Evolutionary conservation across 192 early-diverging fungal species (phyloP).

Genomic region (Jimgerdemannia flammicorona): DNA sequence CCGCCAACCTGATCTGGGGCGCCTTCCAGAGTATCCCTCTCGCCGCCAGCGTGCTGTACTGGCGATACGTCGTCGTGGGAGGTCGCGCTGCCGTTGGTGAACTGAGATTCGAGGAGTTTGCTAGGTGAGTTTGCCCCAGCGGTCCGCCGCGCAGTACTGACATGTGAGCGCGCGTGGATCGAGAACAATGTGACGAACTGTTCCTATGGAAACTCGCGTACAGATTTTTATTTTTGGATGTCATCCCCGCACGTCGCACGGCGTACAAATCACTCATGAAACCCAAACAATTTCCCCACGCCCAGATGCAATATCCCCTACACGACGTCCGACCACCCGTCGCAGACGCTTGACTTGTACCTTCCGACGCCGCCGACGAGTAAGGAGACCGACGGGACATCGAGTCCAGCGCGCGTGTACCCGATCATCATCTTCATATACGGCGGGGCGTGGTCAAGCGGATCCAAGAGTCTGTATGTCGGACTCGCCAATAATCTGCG

Average conservation of each 20-base stretch:
- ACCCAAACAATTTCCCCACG: neutral
- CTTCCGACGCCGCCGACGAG: neutral
- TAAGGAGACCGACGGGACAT: neutral
- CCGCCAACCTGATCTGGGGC: constrained; percentile 13
- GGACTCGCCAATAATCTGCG: constrained; percentile 42
- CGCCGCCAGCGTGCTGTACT: constrained; percentile 24
- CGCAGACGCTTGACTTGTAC: constrained; percentile 24
- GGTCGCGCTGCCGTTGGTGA: constrained; percentile 13
- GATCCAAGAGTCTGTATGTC: constrained; percentile 42
- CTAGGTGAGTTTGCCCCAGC: constrained; percentile 17
- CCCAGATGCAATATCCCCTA: constrained; percentile 27
- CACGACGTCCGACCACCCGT: neutral
- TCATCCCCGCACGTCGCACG: too few relatives aligned
- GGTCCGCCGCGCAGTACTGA: too few relatives aligned
- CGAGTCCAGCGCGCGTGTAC: neutral
- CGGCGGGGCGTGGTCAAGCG: constrained; percentile 52
- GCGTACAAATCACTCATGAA: too few relatives aligned
- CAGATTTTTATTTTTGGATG: too few relatives aligned
- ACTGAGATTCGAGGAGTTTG: constrained; percentile 18
- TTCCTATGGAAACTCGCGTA: too few relatives aligned
- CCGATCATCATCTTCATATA: constrained; percentile 54
- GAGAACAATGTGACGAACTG: too few relatives aligned
- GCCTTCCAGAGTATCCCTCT: constrained; percentile 24
- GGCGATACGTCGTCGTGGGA: constrained; percentile 21
- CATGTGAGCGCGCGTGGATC: too few relatives aligned